These are phyloP conservation scores for Metschnikowia similis DNA, from an alignment of 805 yeast genomes.

Conservation along the genomic window DNA sequence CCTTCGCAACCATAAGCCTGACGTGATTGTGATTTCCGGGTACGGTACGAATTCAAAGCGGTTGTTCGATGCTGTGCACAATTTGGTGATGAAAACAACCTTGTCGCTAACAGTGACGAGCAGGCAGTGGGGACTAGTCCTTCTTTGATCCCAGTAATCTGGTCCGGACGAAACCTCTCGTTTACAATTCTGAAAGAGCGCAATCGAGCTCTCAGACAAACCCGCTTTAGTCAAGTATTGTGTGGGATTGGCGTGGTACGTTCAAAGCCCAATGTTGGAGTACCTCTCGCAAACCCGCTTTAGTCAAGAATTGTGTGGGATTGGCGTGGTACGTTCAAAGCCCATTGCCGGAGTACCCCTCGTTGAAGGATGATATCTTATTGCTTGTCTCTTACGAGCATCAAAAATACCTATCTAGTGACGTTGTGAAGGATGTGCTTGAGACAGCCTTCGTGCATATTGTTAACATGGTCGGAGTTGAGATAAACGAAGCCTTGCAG, in stretches of 20 bases:
- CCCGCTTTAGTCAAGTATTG: too few relatives aligned
- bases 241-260: too few relatives aligned
- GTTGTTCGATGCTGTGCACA: constrained; percentile 52
- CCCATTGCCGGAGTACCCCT: constrained; percentile 86
- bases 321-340: constrained; percentile 89
- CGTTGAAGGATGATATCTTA: constrained; percentile 68
- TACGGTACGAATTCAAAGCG: constrained; percentile 69
- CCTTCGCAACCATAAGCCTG: constrained; percentile 57
- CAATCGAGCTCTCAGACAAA: constrained; percentile 76
- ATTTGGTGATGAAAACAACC: constrained; percentile 54
- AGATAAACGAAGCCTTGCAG: constrained; percentile 83
- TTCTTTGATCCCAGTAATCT: constrained; percentile 65
- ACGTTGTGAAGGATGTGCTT: constrained; percentile 58
- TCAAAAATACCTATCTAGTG: constrained; percentile 67
- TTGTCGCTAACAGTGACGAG: constrained; percentile 49
- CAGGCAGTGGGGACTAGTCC: constrained; percentile 36
- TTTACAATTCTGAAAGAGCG: constrained; percentile 74
- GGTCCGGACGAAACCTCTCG: constrained; percentile 93
- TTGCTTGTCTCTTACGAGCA: constrained; percentile 66
- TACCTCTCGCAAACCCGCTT: too few relatives aligned
- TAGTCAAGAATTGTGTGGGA: constrained; percentile 81
- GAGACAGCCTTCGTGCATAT: constrained; percentile 86
- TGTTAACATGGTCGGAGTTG: constrained; percentile 88
- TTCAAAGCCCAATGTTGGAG: too few relatives aligned
- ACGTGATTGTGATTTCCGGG: constrained; percentile 87